Evolutionary conservation across 2,329 filamentous ascomycete species (phyloP), one percentile per base, ranked within the genome.

Genomic region (Mollisia scopiformis): DNA sequence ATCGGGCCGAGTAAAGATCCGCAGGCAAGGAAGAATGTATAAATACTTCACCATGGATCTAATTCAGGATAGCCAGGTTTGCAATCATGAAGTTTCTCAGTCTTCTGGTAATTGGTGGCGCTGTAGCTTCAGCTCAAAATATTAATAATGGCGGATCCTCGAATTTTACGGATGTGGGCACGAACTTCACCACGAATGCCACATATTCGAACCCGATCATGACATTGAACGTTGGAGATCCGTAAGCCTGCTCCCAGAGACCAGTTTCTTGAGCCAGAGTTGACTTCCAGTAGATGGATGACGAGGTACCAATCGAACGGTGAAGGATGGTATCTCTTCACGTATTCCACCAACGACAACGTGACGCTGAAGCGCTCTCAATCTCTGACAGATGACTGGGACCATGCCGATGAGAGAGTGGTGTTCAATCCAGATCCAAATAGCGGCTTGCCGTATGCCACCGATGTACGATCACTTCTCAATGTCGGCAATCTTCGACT

Each of bases 401-500:
- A 46, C 41, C 41, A 46, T 46, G 41, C 41, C 8, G 41, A 46
- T 2, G 41, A 46, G 41, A 23, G 41, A 27, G 41, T 53, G 14
- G 31, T 33, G 19, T 53, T 53, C 31, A 53, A 37, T 53, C 31
- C 31, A 21, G 50, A 53, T 23, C 50, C 50, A 6, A 16, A 53
- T 6, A 33, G 50, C 50, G 31, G 50, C 14, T 31, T 53, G 14
- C 50, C 50, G 6, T 53, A 53, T 37, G 50, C 50, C 28, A 53
- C 50, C 5, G 50, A 53, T 39, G 28, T 53, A 53, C 11, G 25
- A n/a, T 23, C 19, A 25, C 43, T 13, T 2, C 21, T 7, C 1
- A 25, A 31, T 5, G 5, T 33, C 31, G 25, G 19, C 6, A 6
- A 11, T 25, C 41, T 11, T 46, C 7, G 2, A n/a, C 41, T 46